Conservation (phyloP, 441 rosid genomes). For the Erodium moschatum region DNA sequence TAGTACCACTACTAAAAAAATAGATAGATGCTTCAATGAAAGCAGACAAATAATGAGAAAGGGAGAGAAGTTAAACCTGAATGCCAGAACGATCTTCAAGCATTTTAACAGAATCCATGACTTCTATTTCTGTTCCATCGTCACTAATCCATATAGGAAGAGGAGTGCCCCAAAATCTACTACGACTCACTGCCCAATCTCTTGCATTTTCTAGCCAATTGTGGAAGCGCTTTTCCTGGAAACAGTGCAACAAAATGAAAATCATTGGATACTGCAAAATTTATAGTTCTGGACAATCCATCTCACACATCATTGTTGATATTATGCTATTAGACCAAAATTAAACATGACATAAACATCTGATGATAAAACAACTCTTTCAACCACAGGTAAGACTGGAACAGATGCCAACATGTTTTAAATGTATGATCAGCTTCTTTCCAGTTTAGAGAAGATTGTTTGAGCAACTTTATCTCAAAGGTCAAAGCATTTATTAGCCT, state of each 20-base stretch:
- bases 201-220: conserved; percentile 99
- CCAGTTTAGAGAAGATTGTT: neutral
- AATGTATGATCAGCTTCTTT: neutral
- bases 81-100: conserved; percentile 88
- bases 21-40: neutral
- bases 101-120: conserved; percentile 73
- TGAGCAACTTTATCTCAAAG: neutral
- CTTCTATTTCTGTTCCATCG: conserved; percentile 67
- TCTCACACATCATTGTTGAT: conserved; percentile 5
- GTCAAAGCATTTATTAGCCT: neutral
- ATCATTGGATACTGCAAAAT: neutral
- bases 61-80: conserved; percentile 42
- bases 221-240: conserved; percentile 91
- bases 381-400: neutral
- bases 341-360: neutral
- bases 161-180: conserved; percentile 99
- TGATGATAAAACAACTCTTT: neutral
- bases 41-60: conserved; percentile 12
- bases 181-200: conserved; percentile 98
- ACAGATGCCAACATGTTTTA: neutral
- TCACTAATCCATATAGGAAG: conserved; percentile 88
- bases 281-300: neutral
- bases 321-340: neutral
- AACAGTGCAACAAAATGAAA: neutral
- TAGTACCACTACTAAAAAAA: neutral